Evolutionary conservation across 208 protist genomes (phyloP), one percentile per base, ranked within the genome.

Genomic region (Wallacemonas collosoma): DNA sequence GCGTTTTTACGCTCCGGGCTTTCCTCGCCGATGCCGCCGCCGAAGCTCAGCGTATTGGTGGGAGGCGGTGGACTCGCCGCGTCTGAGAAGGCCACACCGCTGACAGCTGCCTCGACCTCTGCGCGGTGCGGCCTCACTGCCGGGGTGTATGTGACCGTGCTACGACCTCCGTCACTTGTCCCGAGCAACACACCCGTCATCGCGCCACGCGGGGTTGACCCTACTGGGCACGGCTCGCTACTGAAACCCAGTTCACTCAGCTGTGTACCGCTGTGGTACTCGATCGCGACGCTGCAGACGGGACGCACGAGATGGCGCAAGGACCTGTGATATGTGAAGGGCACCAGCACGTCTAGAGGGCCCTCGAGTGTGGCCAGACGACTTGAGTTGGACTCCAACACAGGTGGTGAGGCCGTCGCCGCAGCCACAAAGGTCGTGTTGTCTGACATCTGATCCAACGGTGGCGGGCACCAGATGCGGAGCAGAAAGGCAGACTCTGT

Each of bases 321-420:
- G 48, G 71, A 53, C 47, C 60, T 66, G 51, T 73, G 75, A 48
- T 80, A 82, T 48, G 75, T 55, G 6, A 47, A 68, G 1, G 72
- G 78, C 35, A 82, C 70, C 51, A 80, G 66, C 57, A 72, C 50
- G 60, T 83, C 77, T n/a, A 69, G 45, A 35, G 64, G 64, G 38
- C 8, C 64, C 26, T 55, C 40, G 15, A 69, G 12, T 14, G 64
- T 57, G 36, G 44, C 12, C 60, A 65, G n/a, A 6, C 36, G 60
- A 4, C 40, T 8, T 6, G 60, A 4, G 6, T 14, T 41, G 15
- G 4, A 36, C 36, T 48, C 60, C 0, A 8, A 1, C 41, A 65
- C 60, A 3, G 60, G 60, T 41, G 60, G 60, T 26, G 60, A 5
- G 11, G 60, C 60, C 41, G 60, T 65, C 5, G 60, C 60, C 5